phyloP scores from a whole-genome alignment of 2,329 filamentous ascomycete species.

The Zymoseptoria ardabiliae region DNA sequence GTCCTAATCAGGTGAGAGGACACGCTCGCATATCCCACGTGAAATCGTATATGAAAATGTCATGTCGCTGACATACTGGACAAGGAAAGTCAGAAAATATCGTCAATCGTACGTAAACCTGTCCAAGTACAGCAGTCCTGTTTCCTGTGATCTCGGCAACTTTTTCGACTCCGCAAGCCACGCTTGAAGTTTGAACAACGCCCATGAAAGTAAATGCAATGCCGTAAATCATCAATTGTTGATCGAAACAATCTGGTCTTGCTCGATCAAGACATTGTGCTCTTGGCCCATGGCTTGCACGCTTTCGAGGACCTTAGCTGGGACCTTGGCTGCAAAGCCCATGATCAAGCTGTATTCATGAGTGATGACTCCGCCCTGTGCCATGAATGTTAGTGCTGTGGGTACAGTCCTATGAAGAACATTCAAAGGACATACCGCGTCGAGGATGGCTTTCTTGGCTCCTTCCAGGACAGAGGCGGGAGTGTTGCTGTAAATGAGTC shows the following conservation, averaged over 20 bases:
- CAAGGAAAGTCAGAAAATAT: too few relatives aligned
- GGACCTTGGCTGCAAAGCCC: conserved; percentile 48
- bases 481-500: conserved; percentile 37
- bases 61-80: too few relatives aligned
- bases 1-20: too few relatives aligned
- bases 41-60: too few relatives aligned
- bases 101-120: background rate
- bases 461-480: conserved; percentile 60
- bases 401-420: too few relatives aligned
- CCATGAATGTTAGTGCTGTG: conserved; percentile 12
- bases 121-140: background rate
- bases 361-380: conserved; percentile 63
- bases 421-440: conserved; percentile 29
- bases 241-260: conserved; percentile 58
- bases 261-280: conserved; percentile 63
- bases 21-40: too few relatives aligned
- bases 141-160: background rate
- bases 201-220: background rate
- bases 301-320: conserved; percentile 59
- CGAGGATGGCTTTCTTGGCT: conserved; percentile 50
- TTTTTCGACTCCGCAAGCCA: background rate
- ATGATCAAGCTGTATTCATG: conserved; percentile 29
- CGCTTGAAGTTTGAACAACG: background rate
- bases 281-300: conserved; percentile 56
- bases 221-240: background rate